Percentiles rank a stretch among this genome's conserved stretches.
phyloP scores from a whole-genome alignment of 1,284 basidiomycete species.

The Heliocybe sulcata region DNA sequence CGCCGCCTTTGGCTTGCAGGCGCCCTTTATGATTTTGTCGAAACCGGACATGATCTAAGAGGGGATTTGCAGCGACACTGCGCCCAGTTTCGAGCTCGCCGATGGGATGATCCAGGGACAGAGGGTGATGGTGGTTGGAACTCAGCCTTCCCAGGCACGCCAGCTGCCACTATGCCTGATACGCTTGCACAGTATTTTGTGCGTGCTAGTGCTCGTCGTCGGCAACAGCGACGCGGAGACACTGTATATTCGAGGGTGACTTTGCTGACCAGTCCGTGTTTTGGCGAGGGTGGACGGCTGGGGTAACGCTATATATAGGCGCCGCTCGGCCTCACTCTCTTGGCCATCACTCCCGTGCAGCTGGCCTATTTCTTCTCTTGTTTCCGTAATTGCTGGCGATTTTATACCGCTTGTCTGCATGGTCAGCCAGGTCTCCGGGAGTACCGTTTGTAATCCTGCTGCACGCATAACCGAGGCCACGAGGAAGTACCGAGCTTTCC shows the following conservation, averaged over 20 bases:
- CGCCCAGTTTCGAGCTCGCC: neutral
- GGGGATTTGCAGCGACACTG: constrained; percentile 4
- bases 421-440: neutral
- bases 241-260: neutral
- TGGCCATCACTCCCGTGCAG: neutral
- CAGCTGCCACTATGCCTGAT: neutral
- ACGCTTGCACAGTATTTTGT: too few species aligned
- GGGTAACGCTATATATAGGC: neutral
- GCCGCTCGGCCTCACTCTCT: neutral
- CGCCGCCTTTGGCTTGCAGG: constrained; percentile 91
- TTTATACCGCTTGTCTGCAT: neutral
- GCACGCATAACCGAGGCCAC: too few species aligned
- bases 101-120: neutral
- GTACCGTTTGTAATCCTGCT: too few species aligned
- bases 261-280: neutral
- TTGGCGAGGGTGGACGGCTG: neutral
- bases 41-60: constrained; percentile 55
- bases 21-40: constrained; percentile 86
- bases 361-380: neutral
- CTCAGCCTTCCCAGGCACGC: constrained; percentile 1
- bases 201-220: too few species aligned
- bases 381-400: neutral
- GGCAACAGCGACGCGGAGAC: neutral
- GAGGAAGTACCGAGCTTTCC: too few species aligned
- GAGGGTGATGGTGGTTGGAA: neutral